phyloP scores from a whole-genome alignment of 1,284 basidiomycete species.

The Ustilago vetiveriae region DNA sequence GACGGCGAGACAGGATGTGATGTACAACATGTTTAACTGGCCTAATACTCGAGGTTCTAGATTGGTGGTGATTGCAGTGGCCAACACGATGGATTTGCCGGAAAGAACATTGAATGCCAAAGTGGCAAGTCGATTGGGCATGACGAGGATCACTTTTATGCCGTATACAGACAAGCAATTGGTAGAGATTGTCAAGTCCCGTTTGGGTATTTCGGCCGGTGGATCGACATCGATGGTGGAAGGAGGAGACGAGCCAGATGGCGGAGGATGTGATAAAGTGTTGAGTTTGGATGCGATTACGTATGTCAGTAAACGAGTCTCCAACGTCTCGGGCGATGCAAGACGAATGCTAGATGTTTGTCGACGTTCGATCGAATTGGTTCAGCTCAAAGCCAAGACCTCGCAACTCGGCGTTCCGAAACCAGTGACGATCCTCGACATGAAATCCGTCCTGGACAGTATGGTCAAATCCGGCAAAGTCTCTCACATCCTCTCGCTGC shows the following conservation, averaged over 20 bases:
- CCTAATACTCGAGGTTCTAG: conserved; percentile 86
- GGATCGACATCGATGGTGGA: too few species aligned
- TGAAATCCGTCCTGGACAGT: conserved; percentile 81
- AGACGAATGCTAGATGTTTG: conserved; percentile 92
- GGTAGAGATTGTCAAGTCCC: conserved; percentile 83
- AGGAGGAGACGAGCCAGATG: neutral
- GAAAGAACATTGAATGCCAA: conserved; percentile 91
- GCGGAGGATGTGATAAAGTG: conserved; percentile 73
- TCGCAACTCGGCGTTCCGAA: too few species aligned
- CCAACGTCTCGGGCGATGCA: conserved; percentile 93
- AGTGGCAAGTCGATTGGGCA: conserved; percentile 91
- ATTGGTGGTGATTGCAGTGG: conserved; percentile 93
- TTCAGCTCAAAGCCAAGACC: conserved; percentile 60
- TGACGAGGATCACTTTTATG: conserved; percentile 92
- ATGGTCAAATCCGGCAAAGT: conserved; percentile 91
- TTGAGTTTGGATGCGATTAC: conserved; percentile 79
- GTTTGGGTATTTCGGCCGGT: conserved; percentile 74
- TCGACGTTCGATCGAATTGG: conserved; percentile 69
- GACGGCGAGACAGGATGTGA: conserved; percentile 94
- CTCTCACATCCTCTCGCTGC: conserved; percentile 54
- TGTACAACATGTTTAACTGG: conserved; percentile 99
- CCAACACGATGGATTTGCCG: conserved; percentile 97
- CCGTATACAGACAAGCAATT: conserved; percentile 86
- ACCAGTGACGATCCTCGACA: conserved; percentile 78
- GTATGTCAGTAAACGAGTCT: conserved; percentile 89